Conservation (phyloP, 257 asterid genomes). For the Pogostemon cablin region DNA sequence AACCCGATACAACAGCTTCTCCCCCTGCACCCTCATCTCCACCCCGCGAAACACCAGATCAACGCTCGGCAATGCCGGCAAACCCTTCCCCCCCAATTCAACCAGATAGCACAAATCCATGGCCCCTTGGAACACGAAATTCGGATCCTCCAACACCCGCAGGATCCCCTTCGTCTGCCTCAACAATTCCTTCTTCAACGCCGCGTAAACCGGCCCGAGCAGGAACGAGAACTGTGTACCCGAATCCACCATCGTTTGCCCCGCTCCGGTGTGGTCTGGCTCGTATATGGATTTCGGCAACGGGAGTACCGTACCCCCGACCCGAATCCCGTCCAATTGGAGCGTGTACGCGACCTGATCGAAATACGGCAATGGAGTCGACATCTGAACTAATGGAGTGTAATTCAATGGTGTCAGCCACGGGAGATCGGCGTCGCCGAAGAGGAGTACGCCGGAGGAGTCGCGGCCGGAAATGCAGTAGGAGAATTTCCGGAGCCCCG, state of each 20-base stretch:
- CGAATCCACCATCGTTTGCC: slow-evolving; percentile 87
- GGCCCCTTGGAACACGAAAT: slow-evolving; percentile 77
- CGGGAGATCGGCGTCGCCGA: slow-evolving; percentile 59
- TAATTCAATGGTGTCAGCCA: slow-evolving; percentile 59
- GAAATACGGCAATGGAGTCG: slow-evolving; percentile 65
- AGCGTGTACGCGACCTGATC: slow-evolving; percentile 80
- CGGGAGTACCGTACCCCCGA: slow-evolving; percentile 44
- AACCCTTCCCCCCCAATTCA: slow-evolving; percentile 32
- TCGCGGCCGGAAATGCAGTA: slow-evolving; percentile 78
- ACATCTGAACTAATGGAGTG: slow-evolving; percentile 60
- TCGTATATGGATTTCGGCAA: slow-evolving; percentile 52
- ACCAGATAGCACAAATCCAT: slow-evolving; percentile 73
- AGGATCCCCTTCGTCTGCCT: slow-evolving; percentile 54
- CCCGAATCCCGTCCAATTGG: slow-evolving; percentile 67
- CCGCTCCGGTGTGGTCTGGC: slow-evolving; percentile 90
- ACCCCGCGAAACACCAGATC: slow-evolving; percentile 64
- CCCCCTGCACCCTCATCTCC: slow-evolving; percentile 77
- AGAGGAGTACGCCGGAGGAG: slow-evolving; percentile 57
- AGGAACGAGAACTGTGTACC: slow-evolving; percentile 83
- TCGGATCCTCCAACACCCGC: slow-evolving; percentile 46
- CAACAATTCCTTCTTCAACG: slow-evolving; percentile 57
- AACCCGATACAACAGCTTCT: slow-evolving; percentile 63
- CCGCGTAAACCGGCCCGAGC: slow-evolving; percentile 61
- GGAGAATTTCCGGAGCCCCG: slow-evolving; percentile 60
- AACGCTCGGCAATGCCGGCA: slow-evolving; percentile 63